Evolutionary conservation across 75 land plant genomes (phyloP).

Genomic region (Picea glauca): DNA sequence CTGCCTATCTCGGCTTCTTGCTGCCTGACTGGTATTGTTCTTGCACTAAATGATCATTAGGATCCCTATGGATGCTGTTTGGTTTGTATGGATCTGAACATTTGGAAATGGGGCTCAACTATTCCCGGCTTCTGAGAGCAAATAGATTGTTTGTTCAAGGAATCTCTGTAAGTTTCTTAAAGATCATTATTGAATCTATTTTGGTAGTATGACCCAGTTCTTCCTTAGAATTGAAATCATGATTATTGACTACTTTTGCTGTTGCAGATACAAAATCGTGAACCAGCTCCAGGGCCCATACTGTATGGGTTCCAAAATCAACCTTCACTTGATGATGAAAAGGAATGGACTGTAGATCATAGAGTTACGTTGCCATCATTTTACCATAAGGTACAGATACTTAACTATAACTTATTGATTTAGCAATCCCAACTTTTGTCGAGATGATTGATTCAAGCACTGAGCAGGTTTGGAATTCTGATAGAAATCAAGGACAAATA

Average conservation of each 20-base stretch:
- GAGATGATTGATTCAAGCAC: background rate
- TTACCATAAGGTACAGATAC: conserved; percentile 21
- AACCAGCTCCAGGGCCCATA: conserved; percentile 19
- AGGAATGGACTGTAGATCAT: conserved; percentile 15
- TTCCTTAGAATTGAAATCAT: background rate
- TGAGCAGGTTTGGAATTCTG: background rate
- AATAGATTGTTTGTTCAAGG: conserved; percentile 22
- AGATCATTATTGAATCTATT: background rate
- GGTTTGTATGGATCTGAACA: conserved; percentile 22
- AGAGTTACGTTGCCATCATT: conserved; percentile 11
- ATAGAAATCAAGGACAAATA: background rate
- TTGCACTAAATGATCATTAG: conserved; percentile 9
- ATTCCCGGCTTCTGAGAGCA: conserved; percentile 26
- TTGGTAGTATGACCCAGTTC: background rate
- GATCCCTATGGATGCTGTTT: conserved; percentile 26
- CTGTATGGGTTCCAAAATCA: conserved; percentile 16
- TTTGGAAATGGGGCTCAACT: conserved; percentile 25
- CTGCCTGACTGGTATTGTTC: too few relatives aligned
- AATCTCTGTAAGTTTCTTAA: conserved; percentile 15
- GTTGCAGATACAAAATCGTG: conserved; percentile 21
- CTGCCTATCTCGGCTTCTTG: too few relatives aligned
- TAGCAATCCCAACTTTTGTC: too few relatives aligned
- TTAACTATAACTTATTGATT: background rate
- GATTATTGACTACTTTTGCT: background rate
- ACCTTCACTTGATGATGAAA: conserved; percentile 21